A percentile compares a stretch with the other conserved stretches of the same genome.
Evolutionary conservation across 305 asterid species (phyloP).

Genomic region (Solanum hybrid): DNA sequence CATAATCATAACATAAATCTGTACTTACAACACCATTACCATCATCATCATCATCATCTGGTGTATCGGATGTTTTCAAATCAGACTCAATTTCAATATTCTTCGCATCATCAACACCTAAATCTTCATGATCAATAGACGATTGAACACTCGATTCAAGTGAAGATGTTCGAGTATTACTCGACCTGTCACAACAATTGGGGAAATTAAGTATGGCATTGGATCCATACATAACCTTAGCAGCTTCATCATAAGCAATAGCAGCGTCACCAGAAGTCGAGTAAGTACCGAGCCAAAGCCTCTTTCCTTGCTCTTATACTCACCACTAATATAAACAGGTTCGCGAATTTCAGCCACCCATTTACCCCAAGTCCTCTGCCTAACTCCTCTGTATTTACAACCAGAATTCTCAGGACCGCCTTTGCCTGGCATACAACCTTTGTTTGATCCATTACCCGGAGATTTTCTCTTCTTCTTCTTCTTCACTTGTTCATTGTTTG

Average conservation of each 20-base stretch:
- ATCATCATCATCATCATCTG: not conserved
- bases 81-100: not conserved
- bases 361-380: constrained; percentile 33
- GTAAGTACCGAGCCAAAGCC: constrained; percentile 25
- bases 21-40: not conserved
- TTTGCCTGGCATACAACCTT: constrained; percentile 23
- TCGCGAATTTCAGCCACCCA: constrained; percentile 36
- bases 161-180: not conserved
- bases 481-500: not conserved
- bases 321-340: not conserved
- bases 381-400: constrained; percentile 20
- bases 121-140: not conserved
- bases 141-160: not conserved
- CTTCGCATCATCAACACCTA: not conserved
- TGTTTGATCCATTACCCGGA: constrained; percentile 8
- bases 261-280: constrained; percentile 18
- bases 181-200: not conserved
- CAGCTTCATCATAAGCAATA: constrained; percentile 23
- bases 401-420: constrained; percentile 28
- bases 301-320: not conserved
- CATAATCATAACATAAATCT: not conserved
- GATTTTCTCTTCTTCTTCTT: not conserved
- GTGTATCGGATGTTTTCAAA: not conserved
- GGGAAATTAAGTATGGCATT: constrained; percentile 23
- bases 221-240: constrained; percentile 16